These are phyloP conservation scores for Epichloe sibirici DNA, from an alignment of 2,329 filamentous ascomycete genomes.

Conservation along the genomic window DNA sequence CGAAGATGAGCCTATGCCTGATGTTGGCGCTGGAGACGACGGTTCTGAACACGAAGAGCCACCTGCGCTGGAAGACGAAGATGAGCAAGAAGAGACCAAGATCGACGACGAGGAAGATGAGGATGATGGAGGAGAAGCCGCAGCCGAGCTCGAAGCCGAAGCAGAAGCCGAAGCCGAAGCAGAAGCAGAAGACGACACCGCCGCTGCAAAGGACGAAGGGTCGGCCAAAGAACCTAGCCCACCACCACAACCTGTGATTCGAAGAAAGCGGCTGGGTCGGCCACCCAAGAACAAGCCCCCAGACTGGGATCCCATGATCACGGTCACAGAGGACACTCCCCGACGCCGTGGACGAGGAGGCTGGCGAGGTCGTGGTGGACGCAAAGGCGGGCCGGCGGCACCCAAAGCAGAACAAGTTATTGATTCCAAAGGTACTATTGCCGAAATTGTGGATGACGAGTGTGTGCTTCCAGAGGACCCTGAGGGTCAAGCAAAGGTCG, in stretches of 20 bases:
- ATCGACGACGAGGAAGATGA: constrained; percentile 27
- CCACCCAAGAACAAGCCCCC: constrained; percentile 76
- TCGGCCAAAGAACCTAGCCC: constrained; percentile 41
- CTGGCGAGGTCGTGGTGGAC: constrained; percentile 56
- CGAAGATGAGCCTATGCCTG: constrained; percentile 28
- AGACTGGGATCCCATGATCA: constrained; percentile 59
- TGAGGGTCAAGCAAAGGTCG: constrained; percentile 86
- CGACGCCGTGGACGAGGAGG: constrained; percentile 56
- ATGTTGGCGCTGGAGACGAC: constrained; percentile 15
- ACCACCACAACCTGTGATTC: constrained; percentile 49
- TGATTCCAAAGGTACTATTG: constrained; percentile 86
- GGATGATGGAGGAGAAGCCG: constrained; percentile 30
- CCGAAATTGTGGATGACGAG: constrained; percentile 86
- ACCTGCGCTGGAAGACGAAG: constrained; percentile 12
- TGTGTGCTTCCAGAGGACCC: constrained; percentile 76
- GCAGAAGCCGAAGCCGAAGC: constrained; percentile 18
- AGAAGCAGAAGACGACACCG: constrained; percentile 18
- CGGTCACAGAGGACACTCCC: constrained; percentile 45
- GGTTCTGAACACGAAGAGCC: constrained; percentile 17
- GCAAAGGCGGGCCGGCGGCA: constrained; percentile 55
- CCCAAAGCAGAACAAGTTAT: constrained; percentile 75
- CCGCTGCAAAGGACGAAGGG: constrained; percentile 24
- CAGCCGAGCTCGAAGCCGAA: background rate
- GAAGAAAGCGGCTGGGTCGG: constrained; percentile 69
- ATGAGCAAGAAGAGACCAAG: constrained; percentile 25